A percentile compares a stretch with the other conserved stretches of the same genome.
Conservation (phyloP, 192 early-diverging fungal species). For the Pilaira anomala region DNA sequence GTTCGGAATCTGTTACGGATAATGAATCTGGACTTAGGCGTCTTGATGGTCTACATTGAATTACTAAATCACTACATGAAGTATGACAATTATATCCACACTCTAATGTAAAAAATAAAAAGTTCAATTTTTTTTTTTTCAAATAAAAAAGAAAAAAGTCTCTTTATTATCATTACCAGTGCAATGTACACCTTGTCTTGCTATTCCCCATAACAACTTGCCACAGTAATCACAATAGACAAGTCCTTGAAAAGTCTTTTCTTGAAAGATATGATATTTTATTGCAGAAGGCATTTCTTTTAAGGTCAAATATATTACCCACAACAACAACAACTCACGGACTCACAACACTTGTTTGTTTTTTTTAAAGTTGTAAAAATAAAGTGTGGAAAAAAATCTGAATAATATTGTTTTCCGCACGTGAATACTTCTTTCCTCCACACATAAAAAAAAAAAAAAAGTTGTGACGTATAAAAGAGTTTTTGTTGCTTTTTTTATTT, state of each 20-base stretch:
- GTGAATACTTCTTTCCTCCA: no score
- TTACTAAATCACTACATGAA: constrained; percentile 23
- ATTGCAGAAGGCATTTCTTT: constrained; percentile 15
- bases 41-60: constrained; percentile 27
- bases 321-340: no score
- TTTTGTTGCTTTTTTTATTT: no score
- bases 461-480: no score
- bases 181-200: constrained; percentile 30
- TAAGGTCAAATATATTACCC: no score
- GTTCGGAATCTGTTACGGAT: constrained; percentile 33
- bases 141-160: neutral
- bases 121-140: no score
- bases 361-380: no score
- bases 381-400: no score
- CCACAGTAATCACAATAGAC: constrained; percentile 33
- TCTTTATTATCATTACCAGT: constrained; percentile 14
- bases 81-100: constrained; percentile 32
- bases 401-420: no score
- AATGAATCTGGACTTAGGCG: constrained; percentile 23
- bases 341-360: no score
- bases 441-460: no score
- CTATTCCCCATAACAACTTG: constrained; percentile 31
- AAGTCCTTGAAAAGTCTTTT: constrained; percentile 24
- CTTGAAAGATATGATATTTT: constrained; percentile 20
- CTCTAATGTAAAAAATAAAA: constrained; percentile 16